Percentiles rank a stretch among this genome's conserved stretches.
phyloP scores from a whole-genome alignment of 352 stramenopile genomes.

The Phytophthora fragariaefolia region DNA sequence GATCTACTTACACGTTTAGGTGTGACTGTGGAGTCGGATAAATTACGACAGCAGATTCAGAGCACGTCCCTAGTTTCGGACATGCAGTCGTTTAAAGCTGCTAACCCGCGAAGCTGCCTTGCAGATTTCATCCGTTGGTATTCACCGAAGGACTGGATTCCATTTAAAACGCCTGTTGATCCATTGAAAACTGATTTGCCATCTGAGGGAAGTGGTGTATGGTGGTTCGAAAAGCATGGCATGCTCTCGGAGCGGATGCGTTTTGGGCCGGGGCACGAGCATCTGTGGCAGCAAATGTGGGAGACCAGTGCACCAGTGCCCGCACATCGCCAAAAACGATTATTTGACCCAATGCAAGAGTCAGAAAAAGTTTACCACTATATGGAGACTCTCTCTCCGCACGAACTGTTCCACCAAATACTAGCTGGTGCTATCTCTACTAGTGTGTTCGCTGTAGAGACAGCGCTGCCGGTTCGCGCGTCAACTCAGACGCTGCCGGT shows the following conservation, averaged over 20 bases:
- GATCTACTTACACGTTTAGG: slow-evolving; percentile 75
- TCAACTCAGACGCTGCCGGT: slow-evolving; percentile 38
- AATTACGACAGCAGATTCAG: slow-evolving; percentile 79
- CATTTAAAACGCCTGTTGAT: slow-evolving; percentile 41
- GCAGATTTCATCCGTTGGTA: slow-evolving; percentile 88
- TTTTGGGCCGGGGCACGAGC: slow-evolving; percentile 39
- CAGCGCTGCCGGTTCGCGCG: slow-evolving; percentile 42
- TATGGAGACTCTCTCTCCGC: slow-evolving; percentile 77
- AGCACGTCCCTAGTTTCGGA: slow-evolving; percentile 76
- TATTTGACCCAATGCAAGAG: slow-evolving; percentile 79
- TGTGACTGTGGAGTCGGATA: slow-evolving; percentile 65
- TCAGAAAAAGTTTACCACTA: slow-evolving; percentile 87
- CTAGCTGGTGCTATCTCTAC: slow-evolving; percentile 66
- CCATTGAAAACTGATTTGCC: slow-evolving; percentile 36
- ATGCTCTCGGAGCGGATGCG: slow-evolving; percentile 84
- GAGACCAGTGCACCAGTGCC: slow-evolving; percentile 54
- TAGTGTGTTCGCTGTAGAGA: slow-evolving; percentile 63
- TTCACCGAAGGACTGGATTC: slow-evolving; percentile 83
- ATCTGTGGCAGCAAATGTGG: slow-evolving; percentile 86
- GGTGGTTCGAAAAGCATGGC: slow-evolving; percentile 73
- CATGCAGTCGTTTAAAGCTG: slow-evolving; percentile 89
- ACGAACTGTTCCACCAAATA: slow-evolving; percentile 86
- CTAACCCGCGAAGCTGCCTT: slow-evolving; percentile 69
- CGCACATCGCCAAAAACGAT: slow-evolving; percentile 63
- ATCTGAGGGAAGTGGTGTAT: slow-evolving; percentile 50